These are phyloP conservation scores for Sugiyamaella xylanicola DNA, from an alignment of 1,139 yeast genomes.

Conservation along the genomic window DNA sequence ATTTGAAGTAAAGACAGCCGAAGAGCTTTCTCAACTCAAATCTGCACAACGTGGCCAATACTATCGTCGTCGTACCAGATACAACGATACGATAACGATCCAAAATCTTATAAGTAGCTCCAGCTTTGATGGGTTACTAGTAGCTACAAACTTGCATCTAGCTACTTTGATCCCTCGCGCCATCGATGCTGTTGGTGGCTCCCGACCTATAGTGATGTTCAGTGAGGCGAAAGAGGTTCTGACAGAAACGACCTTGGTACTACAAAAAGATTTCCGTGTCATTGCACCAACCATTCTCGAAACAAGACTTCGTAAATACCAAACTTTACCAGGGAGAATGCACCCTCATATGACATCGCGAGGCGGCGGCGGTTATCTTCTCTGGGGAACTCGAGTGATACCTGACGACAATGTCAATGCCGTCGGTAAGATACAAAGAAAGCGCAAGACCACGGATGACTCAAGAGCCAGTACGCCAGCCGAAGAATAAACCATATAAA, in stretches of 20 bases:
- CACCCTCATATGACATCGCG: constrained; percentile 95
- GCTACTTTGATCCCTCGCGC: constrained; percentile 64
- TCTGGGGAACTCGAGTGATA: constrained; percentile 77
- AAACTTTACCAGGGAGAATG: constrained; percentile 89
- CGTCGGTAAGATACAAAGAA: constrained; percentile 36
- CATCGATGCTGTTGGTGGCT: constrained; percentile 74
- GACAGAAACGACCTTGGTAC: constrained; percentile 68
- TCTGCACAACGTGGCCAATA: constrained; percentile 67
- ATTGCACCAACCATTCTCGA: constrained; percentile 85
- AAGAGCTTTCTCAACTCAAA: constrained; percentile 58
- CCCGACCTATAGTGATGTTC: constrained; percentile 82
- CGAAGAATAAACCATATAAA: not conserved
- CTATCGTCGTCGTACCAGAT: constrained; percentile 62
- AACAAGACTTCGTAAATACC: constrained; percentile 82
- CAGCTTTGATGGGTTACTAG: constrained; percentile 74
- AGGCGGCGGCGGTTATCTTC: constrained; percentile 88
- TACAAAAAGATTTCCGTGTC: constrained; percentile 66
- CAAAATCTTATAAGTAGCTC: constrained; percentile 57
- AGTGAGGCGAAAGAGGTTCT: constrained; percentile 78
- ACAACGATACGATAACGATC: constrained; percentile 47
- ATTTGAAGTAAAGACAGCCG: constrained; percentile 47
- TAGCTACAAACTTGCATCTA: constrained; percentile 72
- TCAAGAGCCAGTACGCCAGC: constrained; percentile 1
- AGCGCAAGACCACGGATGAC: constrained; percentile 31
- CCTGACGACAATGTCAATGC: constrained; percentile 63